Percentiles rank a stretch among this genome's conserved stretches.
These are phyloP conservation scores for Teunomyces atbi DNA, from an alignment of 805 yeast genomes.

Conservation along the genomic window DNA sequence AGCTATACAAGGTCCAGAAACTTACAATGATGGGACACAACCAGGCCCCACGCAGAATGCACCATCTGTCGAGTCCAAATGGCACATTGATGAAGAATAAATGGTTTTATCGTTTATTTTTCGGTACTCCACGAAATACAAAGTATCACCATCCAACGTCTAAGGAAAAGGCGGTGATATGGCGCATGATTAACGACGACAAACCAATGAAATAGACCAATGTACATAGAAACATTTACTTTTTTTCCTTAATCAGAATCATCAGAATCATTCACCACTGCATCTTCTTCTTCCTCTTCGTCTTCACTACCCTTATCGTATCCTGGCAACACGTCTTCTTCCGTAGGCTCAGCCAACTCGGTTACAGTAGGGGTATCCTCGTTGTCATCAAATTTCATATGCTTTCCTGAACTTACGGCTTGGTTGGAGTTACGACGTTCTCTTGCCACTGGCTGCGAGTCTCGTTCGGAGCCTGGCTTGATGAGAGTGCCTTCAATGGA, in stretches of 20 bases:
- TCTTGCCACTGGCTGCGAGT: conserved; percentile 53
- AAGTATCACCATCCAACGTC: conserved; percentile 32
- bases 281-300: conserved; percentile 23
- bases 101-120: conserved; percentile 22
- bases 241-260: conserved; percentile 7
- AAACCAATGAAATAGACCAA: conserved; percentile 15
- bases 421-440: conserved; percentile 22
- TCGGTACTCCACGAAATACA: conserved; percentile 24
- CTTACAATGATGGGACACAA: conserved; percentile 52
- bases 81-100: conserved; percentile 12
- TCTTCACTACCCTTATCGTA: conserved; percentile 19
- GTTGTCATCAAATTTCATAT: conserved; percentile 43
- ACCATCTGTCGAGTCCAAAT: conserved; percentile 8
- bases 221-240: background rate
- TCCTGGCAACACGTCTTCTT: conserved; percentile 17
- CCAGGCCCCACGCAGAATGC: conserved; percentile 7
- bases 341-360: conserved; percentile 13
- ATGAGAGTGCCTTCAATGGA: conserved; percentile 86
- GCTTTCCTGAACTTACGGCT: conserved; percentile 18
- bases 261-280: conserved; percentile 23
- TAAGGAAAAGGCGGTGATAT: conserved; percentile 37
- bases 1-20: conserved; percentile 60
- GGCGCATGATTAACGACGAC: conserved; percentile 45
- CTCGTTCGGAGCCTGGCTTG: conserved; percentile 54
- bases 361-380: conserved; percentile 11